These are phyloP conservation scores for Marchantia paleacea DNA, from an alignment of 225 moss, liverwort and hornwort species.

Conservation along the genomic window DNA sequence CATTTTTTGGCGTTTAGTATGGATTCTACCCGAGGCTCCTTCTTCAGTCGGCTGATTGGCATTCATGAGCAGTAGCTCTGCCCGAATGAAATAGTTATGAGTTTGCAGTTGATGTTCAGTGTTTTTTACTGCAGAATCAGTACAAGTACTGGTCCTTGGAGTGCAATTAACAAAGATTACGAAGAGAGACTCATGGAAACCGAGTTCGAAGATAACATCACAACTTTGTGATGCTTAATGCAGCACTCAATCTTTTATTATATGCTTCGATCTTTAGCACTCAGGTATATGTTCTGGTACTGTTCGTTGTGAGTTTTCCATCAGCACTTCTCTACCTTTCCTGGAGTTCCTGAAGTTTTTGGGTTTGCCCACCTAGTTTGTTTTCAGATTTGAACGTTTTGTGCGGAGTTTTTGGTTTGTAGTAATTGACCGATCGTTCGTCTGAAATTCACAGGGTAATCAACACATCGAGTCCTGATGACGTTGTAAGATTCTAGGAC, in stretches of 20 bases:
- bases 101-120: too few species aligned
- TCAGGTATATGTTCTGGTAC: neutral
- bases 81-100: too few species aligned
- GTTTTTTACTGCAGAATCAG: conserved; percentile 29
- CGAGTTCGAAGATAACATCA: conserved; percentile 24
- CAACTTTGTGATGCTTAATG: neutral
- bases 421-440: neutral
- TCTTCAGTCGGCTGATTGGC: too few species aligned
- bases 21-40: too few species aligned
- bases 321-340: neutral
- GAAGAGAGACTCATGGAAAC: conserved; percentile 19
- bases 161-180: conserved; percentile 18
- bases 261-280: neutral
- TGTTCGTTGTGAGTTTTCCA: neutral
- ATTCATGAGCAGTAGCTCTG: too few species aligned
- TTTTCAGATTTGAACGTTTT: neutral
- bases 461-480: neutral
- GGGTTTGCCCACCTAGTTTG: neutral
- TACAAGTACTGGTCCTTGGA: conserved; percentile 42
- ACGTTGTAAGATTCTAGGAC: neutral
- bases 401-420: neutral
- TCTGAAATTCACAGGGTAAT: neutral
- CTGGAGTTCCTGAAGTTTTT: neutral
- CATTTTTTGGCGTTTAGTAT: too few species aligned
- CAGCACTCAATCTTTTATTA: neutral